Evolutionary conservation across 164 flowering plant genomes (phyloP), one percentile per base, ranked within the genome.

Genomic region (Buxus sempervirens): DNA sequence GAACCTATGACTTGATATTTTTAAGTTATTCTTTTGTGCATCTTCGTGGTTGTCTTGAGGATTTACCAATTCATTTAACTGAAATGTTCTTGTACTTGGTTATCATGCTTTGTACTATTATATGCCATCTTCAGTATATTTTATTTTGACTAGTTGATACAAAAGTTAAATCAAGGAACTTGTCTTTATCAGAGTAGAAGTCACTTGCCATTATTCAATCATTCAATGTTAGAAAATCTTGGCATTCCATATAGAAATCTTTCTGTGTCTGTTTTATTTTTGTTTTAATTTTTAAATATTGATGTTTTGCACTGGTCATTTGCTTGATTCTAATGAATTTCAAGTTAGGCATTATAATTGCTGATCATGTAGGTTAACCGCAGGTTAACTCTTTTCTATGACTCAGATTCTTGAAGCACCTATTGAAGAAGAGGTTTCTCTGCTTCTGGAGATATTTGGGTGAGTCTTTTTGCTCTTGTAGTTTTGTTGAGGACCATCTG

Each of bases 351-450:
- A 66, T 70, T 73, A 63, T 75, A 68, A 73, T 71, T 76, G 74
- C 82, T 85, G 84, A 83, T 82, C 66, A 73, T 73, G 76, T 79
- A 80, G 75, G 76, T 83, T 79, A 83, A 86, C 87, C 82, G 78
- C 83, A 76, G 86, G 84, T 77, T 84, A 70, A 79, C 69, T 83
- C 77, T 86, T 86, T 88, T 84, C 9, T 45, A 45, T 45, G 51
- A 4, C 18, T 77, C 96, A 91, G 98, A 94, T 94, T 90, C 91
- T 91, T 75, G 97, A 88, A 82, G 89, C 83, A 63, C 97, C 98
- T 60, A 79, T 63, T 48, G 89, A 88, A 60, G 98, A 94, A 80
- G 98, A 94, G 79, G 82, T 82, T 65, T 74, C 85, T 56, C 70
- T 94, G 65, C 89, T 94, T 71, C 51, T 76, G 79, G 90, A 86